Evolutionary conservation across 495 filamentous ascomycete species (phyloP).

Genomic region (Penicillium manginii): DNA sequence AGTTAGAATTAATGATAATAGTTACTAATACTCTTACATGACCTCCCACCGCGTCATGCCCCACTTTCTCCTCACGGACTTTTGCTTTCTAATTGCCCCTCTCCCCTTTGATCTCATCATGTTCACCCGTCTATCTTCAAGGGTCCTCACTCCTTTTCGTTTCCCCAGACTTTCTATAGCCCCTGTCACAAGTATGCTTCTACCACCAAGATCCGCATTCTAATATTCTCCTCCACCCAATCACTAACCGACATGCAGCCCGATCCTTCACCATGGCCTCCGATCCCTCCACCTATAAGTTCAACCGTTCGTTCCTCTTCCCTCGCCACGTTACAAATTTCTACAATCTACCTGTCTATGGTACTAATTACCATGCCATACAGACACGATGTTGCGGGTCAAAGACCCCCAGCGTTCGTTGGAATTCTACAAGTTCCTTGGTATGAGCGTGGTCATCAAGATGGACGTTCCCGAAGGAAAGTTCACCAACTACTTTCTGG

Average conservation of each 20-base stretch:
- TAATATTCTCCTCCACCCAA: constrained; percentile 16
- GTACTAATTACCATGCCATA: constrained; percentile 21
- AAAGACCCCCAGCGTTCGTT: constrained; percentile 91
- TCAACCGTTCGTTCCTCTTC: constrained; percentile 68
- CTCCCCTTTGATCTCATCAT: neutral
- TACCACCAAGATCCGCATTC: neutral
- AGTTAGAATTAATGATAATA: too few relatives aligned
- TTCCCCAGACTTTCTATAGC: constrained; percentile 6
- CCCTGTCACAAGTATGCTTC: constrained; percentile 8
- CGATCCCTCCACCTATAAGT: constrained; percentile 80
- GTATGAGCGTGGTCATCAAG: constrained; percentile 81
- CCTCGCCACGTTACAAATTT: neutral
- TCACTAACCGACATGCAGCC: constrained; percentile 20
- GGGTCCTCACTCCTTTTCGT: constrained; percentile 31
- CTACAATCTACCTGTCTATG: constrained; percentile 9
- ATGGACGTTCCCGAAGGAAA: constrained; percentile 76
- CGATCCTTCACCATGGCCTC: constrained; percentile 70
- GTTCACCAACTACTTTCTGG: constrained; percentile 72
- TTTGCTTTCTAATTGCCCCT: neutral
- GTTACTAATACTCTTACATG: too few relatives aligned
- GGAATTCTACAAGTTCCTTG: constrained; percentile 94
- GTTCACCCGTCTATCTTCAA: constrained; percentile 22
- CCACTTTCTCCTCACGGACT: constrained; percentile 19
- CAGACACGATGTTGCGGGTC: constrained; percentile 78
- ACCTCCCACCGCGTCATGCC: neutral